Evolutionary conservation across 2,329 filamentous ascomycete genomes (phyloP).

Genomic region (Fusarium sp.): DNA sequence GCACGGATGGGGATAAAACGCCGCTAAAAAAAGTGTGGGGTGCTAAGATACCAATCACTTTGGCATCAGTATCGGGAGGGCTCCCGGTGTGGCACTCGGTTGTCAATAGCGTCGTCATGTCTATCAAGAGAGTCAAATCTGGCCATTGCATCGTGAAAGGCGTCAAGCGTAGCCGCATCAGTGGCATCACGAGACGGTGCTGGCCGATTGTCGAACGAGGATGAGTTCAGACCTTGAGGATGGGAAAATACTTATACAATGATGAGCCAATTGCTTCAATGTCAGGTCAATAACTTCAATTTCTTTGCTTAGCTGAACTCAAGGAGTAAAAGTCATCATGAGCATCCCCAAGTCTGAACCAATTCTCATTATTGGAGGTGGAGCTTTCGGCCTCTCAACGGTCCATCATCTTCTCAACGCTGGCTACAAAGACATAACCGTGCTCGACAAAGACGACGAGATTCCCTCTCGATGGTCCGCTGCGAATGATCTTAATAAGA

Average conservation of each 20-base stretch:
- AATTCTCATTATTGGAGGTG: slow-evolving; percentile 57
- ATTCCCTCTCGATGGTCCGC: slow-evolving; percentile 62
- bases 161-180: background rate
- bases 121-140: background rate
- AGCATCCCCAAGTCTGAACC: slow-evolving; percentile 36
- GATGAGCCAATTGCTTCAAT: background rate
- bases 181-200: background rate
- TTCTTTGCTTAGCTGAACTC: too few species aligned
- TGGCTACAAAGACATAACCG: slow-evolving; percentile 59
- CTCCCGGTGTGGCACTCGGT: slow-evolving; percentile 2
- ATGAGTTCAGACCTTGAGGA: too few species aligned
- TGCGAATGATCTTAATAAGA: slow-evolving; percentile 71
- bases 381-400: slow-evolving; percentile 63
- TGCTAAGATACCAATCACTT: background rate
- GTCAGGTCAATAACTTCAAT: fast-evolving
- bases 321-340: slow-evolving; percentile 10
- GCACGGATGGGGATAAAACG: background rate
- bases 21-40: background rate
- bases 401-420: slow-evolving; percentile 57
- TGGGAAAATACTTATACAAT: background rate
- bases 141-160: background rate
- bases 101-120: background rate
- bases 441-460: slow-evolving; percentile 55
- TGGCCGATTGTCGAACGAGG: background rate
- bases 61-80: background rate